Percentiles rank a stretch among this genome's conserved stretches.
Evolutionary conservation across 495 filamentous ascomycete genomes (phyloP).

Genomic region (Aspergillus asperescens): DNA sequence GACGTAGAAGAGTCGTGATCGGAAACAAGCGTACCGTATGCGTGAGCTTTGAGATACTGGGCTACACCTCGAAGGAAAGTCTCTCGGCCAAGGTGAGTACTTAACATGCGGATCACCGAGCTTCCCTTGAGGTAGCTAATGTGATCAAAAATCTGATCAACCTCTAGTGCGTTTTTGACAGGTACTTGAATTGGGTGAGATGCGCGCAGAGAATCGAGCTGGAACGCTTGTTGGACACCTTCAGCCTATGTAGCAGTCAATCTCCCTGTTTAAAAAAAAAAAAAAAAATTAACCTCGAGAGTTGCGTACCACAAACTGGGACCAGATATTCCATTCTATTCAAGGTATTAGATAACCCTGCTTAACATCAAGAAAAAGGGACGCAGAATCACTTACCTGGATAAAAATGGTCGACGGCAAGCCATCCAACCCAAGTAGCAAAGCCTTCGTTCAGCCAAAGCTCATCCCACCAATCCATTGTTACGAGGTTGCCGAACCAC

Average conservation of each 20-base stretch:
- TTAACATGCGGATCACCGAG: constrained; percentile 91
- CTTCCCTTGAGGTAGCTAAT: constrained; percentile 96
- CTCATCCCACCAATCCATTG: constrained; percentile 82
- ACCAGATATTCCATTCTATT: constrained; percentile 87
- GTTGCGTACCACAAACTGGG: constrained; percentile 77
- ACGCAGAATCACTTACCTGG: constrained; percentile 47
- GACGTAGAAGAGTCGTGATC: not conserved
- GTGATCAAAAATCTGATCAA: constrained; percentile 93
- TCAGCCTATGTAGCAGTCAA: constrained; percentile 60
- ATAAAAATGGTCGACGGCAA: constrained; percentile 84
- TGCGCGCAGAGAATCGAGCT: constrained; percentile 78
- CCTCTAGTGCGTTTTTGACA: constrained; percentile 81
- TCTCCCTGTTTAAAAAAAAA: constrained; percentile 11
- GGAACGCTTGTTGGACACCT: constrained; percentile 83
- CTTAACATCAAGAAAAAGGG: not conserved
- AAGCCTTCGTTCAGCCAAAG: constrained; percentile 97
- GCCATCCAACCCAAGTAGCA: constrained; percentile 97
- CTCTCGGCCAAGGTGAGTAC: constrained; percentile 75
- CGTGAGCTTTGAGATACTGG: constrained; percentile 79
- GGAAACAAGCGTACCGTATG: constrained; percentile 52
- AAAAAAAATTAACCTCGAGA: constrained; percentile 45
- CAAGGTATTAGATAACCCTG: constrained; percentile 6
- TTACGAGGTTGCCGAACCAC: constrained; percentile 96
- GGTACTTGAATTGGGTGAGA: constrained; percentile 95
- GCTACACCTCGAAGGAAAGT: constrained; percentile 85